A percentile compares a stretch with the other conserved stretches of the same genome.
Conservation (phyloP, 805 yeast genomes). For the Spathaspora passalidarum region DNA sequence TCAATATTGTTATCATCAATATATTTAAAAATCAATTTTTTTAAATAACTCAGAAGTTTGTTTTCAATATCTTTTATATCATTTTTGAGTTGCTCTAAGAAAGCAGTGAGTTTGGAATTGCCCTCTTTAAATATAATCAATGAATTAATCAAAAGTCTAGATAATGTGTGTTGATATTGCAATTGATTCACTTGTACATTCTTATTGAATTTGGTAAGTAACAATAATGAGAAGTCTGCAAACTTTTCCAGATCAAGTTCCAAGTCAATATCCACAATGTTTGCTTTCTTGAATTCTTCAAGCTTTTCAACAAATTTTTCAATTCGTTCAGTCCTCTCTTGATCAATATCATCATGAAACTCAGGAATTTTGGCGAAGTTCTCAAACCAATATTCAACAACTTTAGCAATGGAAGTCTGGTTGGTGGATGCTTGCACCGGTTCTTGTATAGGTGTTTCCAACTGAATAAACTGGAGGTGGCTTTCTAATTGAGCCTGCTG, state of each 20-base stretch:
- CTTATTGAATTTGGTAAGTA: conserved; percentile 6
- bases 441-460: conserved; percentile 7
- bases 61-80: background rate
- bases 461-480: conserved; percentile 22
- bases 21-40: conserved; percentile 4
- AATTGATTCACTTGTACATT: conserved; percentile 5
- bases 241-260: background rate
- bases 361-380: conserved; percentile 17
- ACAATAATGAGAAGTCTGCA: background rate
- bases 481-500: conserved; percentile 23
- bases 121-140: conserved; percentile 11
- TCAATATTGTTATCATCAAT: conserved; percentile 5
- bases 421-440: background rate
- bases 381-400: conserved; percentile 22
- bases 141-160: conserved; percentile 13
- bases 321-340: background rate
- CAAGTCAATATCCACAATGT: conserved; percentile 1
- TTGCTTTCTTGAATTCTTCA: conserved; percentile 2
- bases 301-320: conserved; percentile 3
- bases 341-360: conserved; percentile 12
- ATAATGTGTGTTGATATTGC: conserved; percentile 8
- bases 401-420: conserved; percentile 20
- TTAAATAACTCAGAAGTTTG: conserved; percentile 4
- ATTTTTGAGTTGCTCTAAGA: background rate
- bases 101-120: background rate